Percentiles rank a stretch among this genome's conserved stretches.
These are phyloP conservation scores for Cudoniella acicularis DNA, from an alignment of 495 filamentous ascomycete genomes.

Conservation along the genomic window DNA sequence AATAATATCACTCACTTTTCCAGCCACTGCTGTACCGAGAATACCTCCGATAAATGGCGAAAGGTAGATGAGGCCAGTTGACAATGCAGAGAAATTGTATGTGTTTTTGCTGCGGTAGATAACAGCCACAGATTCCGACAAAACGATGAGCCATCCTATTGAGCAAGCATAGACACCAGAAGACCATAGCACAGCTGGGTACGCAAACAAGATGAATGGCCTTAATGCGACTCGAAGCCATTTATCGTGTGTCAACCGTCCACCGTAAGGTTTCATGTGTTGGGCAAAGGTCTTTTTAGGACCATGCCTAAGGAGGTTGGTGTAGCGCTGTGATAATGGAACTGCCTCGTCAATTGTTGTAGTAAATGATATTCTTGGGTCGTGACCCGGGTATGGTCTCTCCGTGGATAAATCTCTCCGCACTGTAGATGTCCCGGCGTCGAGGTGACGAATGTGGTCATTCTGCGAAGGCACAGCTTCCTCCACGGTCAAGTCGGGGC, in stretches of 20 bases:
- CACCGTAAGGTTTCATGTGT: slow-evolving; percentile 70
- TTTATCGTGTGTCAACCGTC: slow-evolving; percentile 69
- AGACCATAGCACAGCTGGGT: slow-evolving; percentile 90
- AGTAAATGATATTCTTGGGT: no score
- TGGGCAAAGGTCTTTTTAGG: slow-evolving; percentile 66
- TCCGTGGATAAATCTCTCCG: no score
- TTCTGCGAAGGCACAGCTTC: no score
- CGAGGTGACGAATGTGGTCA: no score
- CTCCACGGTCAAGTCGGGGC: no score
- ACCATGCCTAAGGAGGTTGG: slow-evolving; percentile 50
- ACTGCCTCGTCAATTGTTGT: no score
- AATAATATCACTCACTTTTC: slow-evolving; percentile 81
- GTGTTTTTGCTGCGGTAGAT: slow-evolving; percentile 63
- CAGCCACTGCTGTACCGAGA: slow-evolving; percentile 85
- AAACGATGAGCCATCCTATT: slow-evolving; percentile 93
- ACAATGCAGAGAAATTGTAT: slow-evolving; percentile 77
- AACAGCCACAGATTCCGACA: slow-evolving; percentile 79
- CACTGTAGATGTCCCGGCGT: no score
- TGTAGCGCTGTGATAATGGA: slow-evolving; percentile 46
- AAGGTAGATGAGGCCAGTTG: slow-evolving; percentile 84
- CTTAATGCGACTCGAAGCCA: slow-evolving; percentile 74
- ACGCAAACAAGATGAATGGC: slow-evolving; percentile 81
- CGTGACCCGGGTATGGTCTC: not conserved
- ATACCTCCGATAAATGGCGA: slow-evolving; percentile 86
- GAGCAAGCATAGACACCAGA: slow-evolving; percentile 81